Conservation (phyloP, 257 asterid species). For the Nicotiana otophora region DNA sequence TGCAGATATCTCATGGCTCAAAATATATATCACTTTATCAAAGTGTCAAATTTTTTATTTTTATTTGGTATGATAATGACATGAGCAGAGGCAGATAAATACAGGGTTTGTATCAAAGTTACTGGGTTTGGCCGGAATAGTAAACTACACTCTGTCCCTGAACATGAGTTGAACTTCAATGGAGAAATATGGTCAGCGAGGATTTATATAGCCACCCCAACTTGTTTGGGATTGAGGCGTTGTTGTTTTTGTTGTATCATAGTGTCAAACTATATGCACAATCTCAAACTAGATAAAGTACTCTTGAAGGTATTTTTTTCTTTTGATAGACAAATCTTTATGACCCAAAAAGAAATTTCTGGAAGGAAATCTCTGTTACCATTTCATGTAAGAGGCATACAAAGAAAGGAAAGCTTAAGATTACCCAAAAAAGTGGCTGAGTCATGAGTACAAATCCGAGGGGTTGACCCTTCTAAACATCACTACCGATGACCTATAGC, state of each 20-base stretch:
- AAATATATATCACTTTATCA: background rate
- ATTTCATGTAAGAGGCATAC: background rate
- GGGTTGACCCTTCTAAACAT: no score
- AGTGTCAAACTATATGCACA: background rate
- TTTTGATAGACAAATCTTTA: background rate
- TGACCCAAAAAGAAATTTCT: background rate
- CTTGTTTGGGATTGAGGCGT: no score
- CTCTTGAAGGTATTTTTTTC: background rate
- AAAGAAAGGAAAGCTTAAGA: background rate
- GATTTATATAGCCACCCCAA: no score
- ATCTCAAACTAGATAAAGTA: conserved; percentile 1
- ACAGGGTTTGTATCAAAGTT: no score
- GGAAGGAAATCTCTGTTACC: background rate
- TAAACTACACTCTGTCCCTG: no score
- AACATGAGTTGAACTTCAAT: no score
- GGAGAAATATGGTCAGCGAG: no score
- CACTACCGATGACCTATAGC: no score
- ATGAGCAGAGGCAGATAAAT: no score
- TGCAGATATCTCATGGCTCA: background rate
- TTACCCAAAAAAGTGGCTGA: background rate
- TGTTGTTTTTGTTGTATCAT: no score
- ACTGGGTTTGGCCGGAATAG: no score
- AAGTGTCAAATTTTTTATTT: background rate
- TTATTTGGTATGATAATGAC: no score
- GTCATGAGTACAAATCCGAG: background rate